phyloP scores from a whole-genome alignment of 1,284 basidiomycete genomes.

The Ustilago hordei region DNA sequence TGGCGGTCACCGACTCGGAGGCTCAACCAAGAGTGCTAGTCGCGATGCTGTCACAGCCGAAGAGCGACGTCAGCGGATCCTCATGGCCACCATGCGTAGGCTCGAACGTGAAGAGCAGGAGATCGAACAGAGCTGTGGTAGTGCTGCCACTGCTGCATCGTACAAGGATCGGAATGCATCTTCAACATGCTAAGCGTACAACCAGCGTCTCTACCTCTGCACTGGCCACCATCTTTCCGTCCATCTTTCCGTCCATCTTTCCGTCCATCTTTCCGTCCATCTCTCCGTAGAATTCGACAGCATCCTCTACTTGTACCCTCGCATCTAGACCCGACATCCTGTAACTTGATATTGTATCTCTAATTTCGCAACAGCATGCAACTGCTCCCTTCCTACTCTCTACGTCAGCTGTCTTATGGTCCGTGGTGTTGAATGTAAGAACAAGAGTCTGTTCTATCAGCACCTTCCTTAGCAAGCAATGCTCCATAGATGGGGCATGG shows the following conservation, averaged over 20 bases:
- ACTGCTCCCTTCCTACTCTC: too few species aligned
- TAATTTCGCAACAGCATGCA: not conserved
- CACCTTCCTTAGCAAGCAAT: not conserved
- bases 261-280: not conserved
- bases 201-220: not conserved
- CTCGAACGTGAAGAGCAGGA: slow-evolving; percentile 49
- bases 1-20: slow-evolving; percentile 21
- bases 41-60: slow-evolving; percentile 7
- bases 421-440: too few species aligned
- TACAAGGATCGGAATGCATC: slow-evolving; percentile 6
- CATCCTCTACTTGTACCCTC: slow-evolving; percentile 8
- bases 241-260: not conserved
- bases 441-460: too few species aligned
- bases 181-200: slow-evolving; percentile 3
- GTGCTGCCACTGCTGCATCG: slow-evolving; percentile 18
- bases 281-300: not conserved
- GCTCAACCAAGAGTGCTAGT: not conserved
- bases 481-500: not conserved
- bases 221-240: not conserved
- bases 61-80: slow-evolving; percentile 44
- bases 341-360: not conserved
- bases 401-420: too few species aligned
- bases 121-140: slow-evolving; percentile 47
- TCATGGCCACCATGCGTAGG: slow-evolving; percentile 52
- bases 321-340: not conserved